phyloP scores from a whole-genome alignment of 2,329 filamentous ascomycete species.

The Fusarium sp. region DNA sequence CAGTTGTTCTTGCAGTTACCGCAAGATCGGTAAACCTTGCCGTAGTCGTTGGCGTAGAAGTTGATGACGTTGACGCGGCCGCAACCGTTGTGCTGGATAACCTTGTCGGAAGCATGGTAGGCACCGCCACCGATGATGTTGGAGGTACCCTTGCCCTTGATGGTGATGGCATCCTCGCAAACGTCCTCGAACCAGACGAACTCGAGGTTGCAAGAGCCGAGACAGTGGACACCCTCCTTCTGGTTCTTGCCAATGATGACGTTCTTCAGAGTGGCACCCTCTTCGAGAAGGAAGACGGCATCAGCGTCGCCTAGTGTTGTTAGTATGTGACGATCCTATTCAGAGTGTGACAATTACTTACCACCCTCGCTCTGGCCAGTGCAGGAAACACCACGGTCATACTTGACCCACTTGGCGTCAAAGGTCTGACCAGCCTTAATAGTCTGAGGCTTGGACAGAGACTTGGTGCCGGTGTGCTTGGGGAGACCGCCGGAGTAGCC shows the following conservation, averaged over 20 bases:
- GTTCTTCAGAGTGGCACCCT: slow-evolving; percentile 61
- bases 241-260: slow-evolving; percentile 63
- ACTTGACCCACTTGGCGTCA: slow-evolving; percentile 53
- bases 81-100: slow-evolving; percentile 64
- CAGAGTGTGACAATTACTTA: slow-evolving; percentile 37
- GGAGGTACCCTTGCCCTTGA: slow-evolving; percentile 56
- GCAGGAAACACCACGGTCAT: slow-evolving; percentile 59
- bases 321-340: not conserved
- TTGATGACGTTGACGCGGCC: slow-evolving; percentile 59
- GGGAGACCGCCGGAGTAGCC: slow-evolving; percentile 49
- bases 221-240: slow-evolving; percentile 62
- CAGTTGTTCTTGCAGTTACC: slow-evolving; percentile 53
- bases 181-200: slow-evolving; percentile 66
- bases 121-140: slow-evolving; percentile 62
- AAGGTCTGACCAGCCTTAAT: slow-evolving; percentile 49
- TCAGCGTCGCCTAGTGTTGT: slow-evolving; percentile 44
- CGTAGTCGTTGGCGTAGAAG: slow-evolving; percentile 63
- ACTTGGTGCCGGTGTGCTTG: slow-evolving; percentile 44
- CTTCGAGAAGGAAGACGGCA: slow-evolving; percentile 59
- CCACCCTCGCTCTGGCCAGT: slow-evolving; percentile 60
- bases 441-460: slow-evolving; percentile 51
- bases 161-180: slow-evolving; percentile 56
- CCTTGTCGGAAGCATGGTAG: slow-evolving; percentile 61
- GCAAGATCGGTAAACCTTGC: slow-evolving; percentile 56
- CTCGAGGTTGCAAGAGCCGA: slow-evolving; percentile 59